These are phyloP conservation scores for Aureobasidium sp. DNA, from an alignment of 2,329 filamentous ascomycete genomes.

Conservation along the genomic window DNA sequence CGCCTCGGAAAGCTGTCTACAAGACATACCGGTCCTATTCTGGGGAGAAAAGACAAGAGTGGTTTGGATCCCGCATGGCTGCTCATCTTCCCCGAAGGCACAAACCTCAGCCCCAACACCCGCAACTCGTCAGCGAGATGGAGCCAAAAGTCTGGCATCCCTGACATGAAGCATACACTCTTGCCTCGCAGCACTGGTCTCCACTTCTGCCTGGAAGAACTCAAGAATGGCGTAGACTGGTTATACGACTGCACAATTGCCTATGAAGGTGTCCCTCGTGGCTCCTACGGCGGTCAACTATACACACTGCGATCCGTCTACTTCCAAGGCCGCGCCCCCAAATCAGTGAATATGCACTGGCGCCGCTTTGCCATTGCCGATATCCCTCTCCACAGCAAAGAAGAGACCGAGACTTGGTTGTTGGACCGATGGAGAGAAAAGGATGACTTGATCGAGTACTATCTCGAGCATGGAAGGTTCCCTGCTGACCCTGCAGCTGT, in stretches of 20 bases:
- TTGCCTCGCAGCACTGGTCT: constrained; percentile 74
- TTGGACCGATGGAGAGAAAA: constrained; percentile 83
- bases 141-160: constrained; percentile 64
- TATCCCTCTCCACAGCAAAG: constrained; percentile 67
- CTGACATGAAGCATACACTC: constrained; percentile 62
- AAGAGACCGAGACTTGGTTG: constrained; percentile 74
- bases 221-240: constrained; percentile 67
- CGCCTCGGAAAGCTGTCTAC: constrained; percentile 63
- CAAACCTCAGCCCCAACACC: constrained; percentile 70
- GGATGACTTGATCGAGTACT: constrained; percentile 76
- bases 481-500: constrained; percentile 52
- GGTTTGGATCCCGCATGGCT: constrained; percentile 69
- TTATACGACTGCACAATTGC: constrained; percentile 91
- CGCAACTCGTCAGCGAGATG: constrained; percentile 61
- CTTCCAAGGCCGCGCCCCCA: constrained; percentile 79
- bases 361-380: constrained; percentile 70
- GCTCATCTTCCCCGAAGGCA: constrained; percentile 79
- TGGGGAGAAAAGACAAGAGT: constrained; percentile 21
- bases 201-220: constrained; percentile 68
- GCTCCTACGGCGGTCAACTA: constrained; percentile 72
- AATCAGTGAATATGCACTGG: constrained; percentile 96
- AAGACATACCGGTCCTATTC: constrained; percentile 30
- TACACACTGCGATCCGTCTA: constrained; percentile 83
- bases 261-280: constrained; percentile 85
- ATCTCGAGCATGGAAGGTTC: constrained; percentile 65